These are phyloP conservation scores for Alternaria postmessia DNA, from an alignment of 2,329 filamentous ascomycete genomes.

Conservation along the genomic window DNA sequence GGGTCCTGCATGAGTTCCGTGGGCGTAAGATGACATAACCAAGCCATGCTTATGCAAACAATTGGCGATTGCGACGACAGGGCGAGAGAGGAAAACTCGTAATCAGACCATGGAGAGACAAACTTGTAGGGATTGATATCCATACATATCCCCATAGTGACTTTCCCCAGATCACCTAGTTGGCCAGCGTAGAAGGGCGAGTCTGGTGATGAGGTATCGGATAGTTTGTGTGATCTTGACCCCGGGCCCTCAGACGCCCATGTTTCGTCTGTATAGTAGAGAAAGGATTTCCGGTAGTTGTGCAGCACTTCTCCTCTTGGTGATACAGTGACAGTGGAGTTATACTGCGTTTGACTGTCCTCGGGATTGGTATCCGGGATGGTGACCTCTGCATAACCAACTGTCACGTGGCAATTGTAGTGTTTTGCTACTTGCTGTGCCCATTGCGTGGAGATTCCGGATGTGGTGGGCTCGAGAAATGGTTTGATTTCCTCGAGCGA, in stretches of 20 bases:
- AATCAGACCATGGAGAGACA: conserved; percentile 64
- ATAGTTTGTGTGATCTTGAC: conserved; percentile 30
- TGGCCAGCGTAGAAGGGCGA: conserved; percentile 48
- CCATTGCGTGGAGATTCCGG: conserved; percentile 76
- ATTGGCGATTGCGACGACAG: conserved; percentile 66
- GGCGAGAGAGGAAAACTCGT: conserved; percentile 67
- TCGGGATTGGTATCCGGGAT: conserved; percentile 29
- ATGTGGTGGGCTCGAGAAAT: conserved; percentile 70
- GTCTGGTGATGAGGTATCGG: conserved; percentile 29
- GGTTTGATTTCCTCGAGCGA: conserved; percentile 72
- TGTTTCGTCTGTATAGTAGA: conserved; percentile 72
- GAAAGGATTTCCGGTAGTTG: conserved; percentile 70
- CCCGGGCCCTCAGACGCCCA: conserved; percentile 65
- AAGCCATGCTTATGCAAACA: conserved; percentile 79
- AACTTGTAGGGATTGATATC: conserved; percentile 71
- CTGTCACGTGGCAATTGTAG: conserved; percentile 71
- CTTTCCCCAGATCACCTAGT: conserved; percentile 47
- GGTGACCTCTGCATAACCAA: conserved; percentile 74
- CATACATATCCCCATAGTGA: conserved; percentile 62
- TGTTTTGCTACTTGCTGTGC: conserved; percentile 71
- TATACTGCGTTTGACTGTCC: conserved; percentile 58
- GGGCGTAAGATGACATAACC: conserved; percentile 68
- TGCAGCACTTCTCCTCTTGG: conserved; percentile 62
- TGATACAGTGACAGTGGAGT: conserved; percentile 66
- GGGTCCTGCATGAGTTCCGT: conserved; percentile 58